phyloP scores from a whole-genome alignment of 2,329 filamentous ascomycete genomes.

The Sporothrix mexicana region DNA sequence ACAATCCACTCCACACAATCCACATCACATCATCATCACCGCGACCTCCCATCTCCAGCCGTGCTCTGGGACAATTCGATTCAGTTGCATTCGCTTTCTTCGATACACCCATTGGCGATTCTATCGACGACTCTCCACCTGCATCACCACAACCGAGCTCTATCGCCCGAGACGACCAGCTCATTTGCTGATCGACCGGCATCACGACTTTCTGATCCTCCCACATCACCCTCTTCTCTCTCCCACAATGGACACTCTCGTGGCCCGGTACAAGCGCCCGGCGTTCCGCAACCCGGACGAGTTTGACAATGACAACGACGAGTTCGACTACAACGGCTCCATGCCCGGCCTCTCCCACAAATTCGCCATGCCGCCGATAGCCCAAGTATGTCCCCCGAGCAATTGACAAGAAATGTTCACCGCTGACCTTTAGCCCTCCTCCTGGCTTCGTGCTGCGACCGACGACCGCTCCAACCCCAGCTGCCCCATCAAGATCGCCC shows the following conservation, averaged over 20 bases:
- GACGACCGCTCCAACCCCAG: conserved; percentile 96
- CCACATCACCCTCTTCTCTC: not conserved
- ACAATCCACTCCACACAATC: not conserved
- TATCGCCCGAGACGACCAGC: not conserved
- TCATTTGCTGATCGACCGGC: conserved; percentile 1
- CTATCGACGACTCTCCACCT: not conserved
- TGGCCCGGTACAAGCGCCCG: conserved; percentile 87
- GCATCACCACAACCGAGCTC: not conserved
- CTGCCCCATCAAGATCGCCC: conserved; percentile 98
- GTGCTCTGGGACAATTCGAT: not conserved
- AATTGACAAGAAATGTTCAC: not conserved
- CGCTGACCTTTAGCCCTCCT: conserved; percentile 68
- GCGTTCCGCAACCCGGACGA: conserved; percentile 73
- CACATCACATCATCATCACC: conserved; percentile 16
- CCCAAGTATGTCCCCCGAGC: conserved; percentile 67
- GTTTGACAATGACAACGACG: conserved; percentile 73
- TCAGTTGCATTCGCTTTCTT: not conserved
- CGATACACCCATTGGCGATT: not conserved
- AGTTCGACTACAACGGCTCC: conserved; percentile 73
- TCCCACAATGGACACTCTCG: conserved; percentile 81
- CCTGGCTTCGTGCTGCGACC: conserved; percentile 95
- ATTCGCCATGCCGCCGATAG: conserved; percentile 92
- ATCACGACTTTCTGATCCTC: conserved; percentile 1
- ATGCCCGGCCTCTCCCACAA: conserved; percentile 82
- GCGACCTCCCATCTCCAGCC: not conserved